These are phyloP conservation scores for Cryphonectria parasitica DNA, from an alignment of 2,329 filamentous ascomycete species.

Conservation along the genomic window DNA sequence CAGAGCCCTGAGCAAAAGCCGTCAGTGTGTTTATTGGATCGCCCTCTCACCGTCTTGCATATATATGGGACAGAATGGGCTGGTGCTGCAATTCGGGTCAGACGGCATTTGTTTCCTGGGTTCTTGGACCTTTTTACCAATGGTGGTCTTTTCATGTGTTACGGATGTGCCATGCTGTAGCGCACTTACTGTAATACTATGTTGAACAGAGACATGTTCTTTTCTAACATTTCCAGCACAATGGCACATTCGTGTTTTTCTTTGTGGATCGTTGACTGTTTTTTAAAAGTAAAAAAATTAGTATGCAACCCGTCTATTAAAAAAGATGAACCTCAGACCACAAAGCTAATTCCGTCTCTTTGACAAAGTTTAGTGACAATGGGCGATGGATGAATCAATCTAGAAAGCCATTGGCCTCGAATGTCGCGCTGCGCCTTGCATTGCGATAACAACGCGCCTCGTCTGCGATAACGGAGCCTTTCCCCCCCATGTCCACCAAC, in stretches of 20 bases:
- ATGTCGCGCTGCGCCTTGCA: neutral
- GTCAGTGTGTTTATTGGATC: neutral
- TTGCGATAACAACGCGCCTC: neutral
- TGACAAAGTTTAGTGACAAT: neutral
- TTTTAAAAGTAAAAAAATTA: too few relatives aligned
- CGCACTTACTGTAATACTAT: too few relatives aligned
- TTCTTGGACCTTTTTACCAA: neutral
- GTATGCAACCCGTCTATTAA: neutral
- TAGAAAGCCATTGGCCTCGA: neutral
- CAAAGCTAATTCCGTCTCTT: neutral
- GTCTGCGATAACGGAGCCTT: conserved; percentile 25
- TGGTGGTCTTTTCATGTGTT: too few relatives aligned
- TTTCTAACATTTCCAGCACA: neutral
- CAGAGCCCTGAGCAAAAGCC: conserved; percentile 3
- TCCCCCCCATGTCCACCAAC: neutral
- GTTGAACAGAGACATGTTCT: too few relatives aligned
- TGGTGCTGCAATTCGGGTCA: neutral
- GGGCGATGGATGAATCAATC: neutral
- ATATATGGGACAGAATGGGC: neutral
- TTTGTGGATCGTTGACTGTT: neutral
- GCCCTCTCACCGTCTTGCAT: neutral
- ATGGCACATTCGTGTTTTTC: neutral
- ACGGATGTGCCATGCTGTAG: too few relatives aligned
- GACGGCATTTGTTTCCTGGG: neutral
- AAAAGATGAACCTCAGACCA: neutral